A percentile compares a stretch with the other conserved stretches of the same genome.
phyloP scores from a whole-genome alignment of 2,329 filamentous ascomycete species.

The Monilinia fructigena region DNA sequence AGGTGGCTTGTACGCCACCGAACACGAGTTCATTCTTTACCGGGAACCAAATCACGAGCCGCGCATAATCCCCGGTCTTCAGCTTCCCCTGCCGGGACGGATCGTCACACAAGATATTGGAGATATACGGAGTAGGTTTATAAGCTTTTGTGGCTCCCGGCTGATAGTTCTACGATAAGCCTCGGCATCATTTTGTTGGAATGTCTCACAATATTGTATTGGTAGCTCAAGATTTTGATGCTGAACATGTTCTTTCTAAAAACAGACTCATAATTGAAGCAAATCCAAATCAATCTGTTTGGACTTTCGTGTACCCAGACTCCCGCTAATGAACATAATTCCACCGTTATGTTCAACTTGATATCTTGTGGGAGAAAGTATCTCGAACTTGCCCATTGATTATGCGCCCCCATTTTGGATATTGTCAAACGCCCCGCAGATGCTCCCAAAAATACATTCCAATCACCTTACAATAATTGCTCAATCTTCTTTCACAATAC shows the following conservation, averaged over 20 bases:
- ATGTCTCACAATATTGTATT: neutral
- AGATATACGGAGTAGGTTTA: no score
- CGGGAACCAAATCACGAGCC: neutral
- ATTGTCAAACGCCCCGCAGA: conserved; percentile 12
- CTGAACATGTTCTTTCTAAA: neutral
- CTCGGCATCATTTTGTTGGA: neutral
- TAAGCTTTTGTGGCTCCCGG: neutral
- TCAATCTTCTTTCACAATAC: conserved; percentile 31
- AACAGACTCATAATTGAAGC: neutral
- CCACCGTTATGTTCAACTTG: neutral
- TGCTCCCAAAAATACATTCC: conserved; percentile 11
- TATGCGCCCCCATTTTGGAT: conserved; percentile 4
- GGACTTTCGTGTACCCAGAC: neutral
- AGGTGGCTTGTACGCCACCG: neutral
- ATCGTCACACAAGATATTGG: neutral
- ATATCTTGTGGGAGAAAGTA: neutral
- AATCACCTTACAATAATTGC: neutral
- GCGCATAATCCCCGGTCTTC: neutral
- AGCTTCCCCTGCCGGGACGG: neutral
- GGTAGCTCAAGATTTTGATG: neutral
- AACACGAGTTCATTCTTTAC: neutral
- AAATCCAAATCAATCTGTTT: conserved; percentile 12
- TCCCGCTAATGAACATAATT: neutral
- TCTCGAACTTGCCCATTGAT: neutral
- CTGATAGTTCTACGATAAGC: neutral